phyloP scores from a whole-genome alignment of 2,329 filamentous ascomycete genomes.

The Talaromyces rugulosus region DNA sequence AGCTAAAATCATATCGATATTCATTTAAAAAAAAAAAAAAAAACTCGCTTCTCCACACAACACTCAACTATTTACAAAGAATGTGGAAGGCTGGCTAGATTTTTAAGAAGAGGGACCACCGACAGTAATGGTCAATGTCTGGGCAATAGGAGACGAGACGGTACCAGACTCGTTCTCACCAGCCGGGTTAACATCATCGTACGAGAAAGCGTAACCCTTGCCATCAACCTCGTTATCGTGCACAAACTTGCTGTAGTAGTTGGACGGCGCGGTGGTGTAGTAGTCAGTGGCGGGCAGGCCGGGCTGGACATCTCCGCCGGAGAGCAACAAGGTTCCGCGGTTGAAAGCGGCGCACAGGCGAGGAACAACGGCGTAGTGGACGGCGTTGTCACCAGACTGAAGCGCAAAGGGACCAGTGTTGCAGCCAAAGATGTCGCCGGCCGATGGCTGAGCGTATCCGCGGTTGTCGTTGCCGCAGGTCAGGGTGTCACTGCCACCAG shows the following conservation, averaged over 20 bases:
- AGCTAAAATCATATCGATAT: not conserved
- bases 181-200: constrained; percentile 62
- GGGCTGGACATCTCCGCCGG: constrained; percentile 47
- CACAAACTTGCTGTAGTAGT: constrained; percentile 47
- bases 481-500: constrained; percentile 31
- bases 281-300: constrained; percentile 33
- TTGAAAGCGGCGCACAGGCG: constrained; percentile 49
- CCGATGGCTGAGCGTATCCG: constrained; percentile 40
- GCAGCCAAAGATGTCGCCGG: constrained; percentile 49
- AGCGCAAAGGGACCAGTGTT: constrained; percentile 45
- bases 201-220: constrained; percentile 62
- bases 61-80: not conserved
- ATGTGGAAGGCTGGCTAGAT: not conserved
- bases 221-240: constrained; percentile 58
- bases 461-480: constrained; percentile 42
- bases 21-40: too few species aligned
- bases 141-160: constrained; percentile 45
- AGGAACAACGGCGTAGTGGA: constrained; percentile 43
- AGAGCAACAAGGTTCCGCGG: constrained; percentile 43
- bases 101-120: constrained; percentile 32
- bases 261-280: constrained; percentile 43
- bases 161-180: constrained; percentile 50
- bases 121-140: constrained; percentile 44
- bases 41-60: not conserved
- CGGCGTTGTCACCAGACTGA: constrained; percentile 31